Conservation (phyloP, 371 early-diverging fungal species). For the Mucor saturninus region DNA sequence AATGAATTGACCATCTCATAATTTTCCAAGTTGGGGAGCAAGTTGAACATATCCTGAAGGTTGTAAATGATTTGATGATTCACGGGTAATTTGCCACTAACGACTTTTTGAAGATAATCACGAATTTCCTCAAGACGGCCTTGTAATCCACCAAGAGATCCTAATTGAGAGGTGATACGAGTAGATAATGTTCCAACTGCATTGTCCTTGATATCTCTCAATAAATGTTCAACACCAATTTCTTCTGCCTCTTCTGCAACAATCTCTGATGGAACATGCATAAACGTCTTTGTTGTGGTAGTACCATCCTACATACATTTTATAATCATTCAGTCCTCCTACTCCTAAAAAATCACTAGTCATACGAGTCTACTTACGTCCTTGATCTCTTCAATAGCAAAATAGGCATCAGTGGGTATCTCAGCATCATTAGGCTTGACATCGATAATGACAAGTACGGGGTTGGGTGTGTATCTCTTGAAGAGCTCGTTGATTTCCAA, state of each 20-base stretch:
- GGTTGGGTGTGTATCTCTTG: constrained; percentile 92
- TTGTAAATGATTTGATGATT: constrained; percentile 97
- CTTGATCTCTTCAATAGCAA: constrained; percentile 91
- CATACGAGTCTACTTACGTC: constrained; percentile 60
- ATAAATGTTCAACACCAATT: constrained; percentile 99
- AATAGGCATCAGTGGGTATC: constrained; percentile 96
- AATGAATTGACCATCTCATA: constrained; percentile 80
- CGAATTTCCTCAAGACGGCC: constrained; percentile 85
- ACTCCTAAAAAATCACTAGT: no score
- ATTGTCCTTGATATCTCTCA: constrained; percentile 98
- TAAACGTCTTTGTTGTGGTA: constrained; percentile 92
- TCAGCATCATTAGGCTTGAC: constrained; percentile 92
- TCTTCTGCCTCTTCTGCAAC: constrained; percentile 99
- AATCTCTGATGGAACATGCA: constrained; percentile 94
- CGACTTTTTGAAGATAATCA: constrained; percentile 87
- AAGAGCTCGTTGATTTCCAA: constrained; percentile 98
- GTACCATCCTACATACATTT: constrained; percentile 82
- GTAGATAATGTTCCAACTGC: constrained; percentile 93
- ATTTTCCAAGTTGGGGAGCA: constrained; percentile 86
- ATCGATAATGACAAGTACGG: constrained; percentile 94
- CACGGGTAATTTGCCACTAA: constrained; percentile 83
- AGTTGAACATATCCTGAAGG: constrained; percentile 95
- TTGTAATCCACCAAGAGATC: constrained; percentile 88
- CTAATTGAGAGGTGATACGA: constrained; percentile 85
- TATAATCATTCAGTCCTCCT: neutral